Conservation (phyloP, 1,284 basidiomycete species). For the Irpex sp. region DNA sequence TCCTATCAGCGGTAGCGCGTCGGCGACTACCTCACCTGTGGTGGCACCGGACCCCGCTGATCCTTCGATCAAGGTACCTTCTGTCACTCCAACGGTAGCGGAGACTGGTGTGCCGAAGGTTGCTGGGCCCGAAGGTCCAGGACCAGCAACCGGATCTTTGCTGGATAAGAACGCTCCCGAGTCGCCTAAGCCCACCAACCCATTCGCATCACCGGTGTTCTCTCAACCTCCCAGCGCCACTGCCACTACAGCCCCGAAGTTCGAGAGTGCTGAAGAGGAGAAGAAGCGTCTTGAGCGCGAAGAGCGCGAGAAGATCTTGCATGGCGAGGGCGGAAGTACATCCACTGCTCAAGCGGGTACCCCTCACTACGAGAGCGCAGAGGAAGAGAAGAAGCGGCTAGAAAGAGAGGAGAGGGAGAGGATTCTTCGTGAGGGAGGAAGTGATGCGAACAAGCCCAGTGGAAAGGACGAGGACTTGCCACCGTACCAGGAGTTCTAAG, state of each 20-base stretch:
- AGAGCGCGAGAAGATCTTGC: constrained; percentile 35
- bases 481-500: constrained; percentile 60
- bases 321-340: constrained; percentile 10
- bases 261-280: constrained; percentile 50
- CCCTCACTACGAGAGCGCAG: constrained; percentile 31
- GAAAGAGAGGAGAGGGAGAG: constrained; percentile 37
- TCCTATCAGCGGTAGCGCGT: constrained; percentile 33
- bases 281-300: constrained; percentile 44
- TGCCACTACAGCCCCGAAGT: constrained; percentile 8
- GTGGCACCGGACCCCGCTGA: constrained; percentile 28
- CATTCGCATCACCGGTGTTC: neutral
- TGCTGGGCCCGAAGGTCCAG: constrained; percentile 55
- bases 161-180: constrained; percentile 44
- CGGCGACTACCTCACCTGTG: constrained; percentile 23
- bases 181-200: constrained; percentile 25
- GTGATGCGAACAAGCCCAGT: constrained; percentile 8
- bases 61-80: constrained; percentile 27
- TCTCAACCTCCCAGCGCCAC: neutral
- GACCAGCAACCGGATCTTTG: constrained; percentile 62
- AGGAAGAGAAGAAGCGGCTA: constrained; percentile 39
- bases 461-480: constrained; percentile 39
- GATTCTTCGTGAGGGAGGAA: constrained; percentile 24
- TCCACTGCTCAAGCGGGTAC: constrained; percentile 5
- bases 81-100: constrained; percentile 55
- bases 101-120: constrained; percentile 57